A percentile compares a stretch with the other conserved stretches of the same genome.
These are phyloP conservation scores for Candida argentea DNA, from an alignment of 805 yeast species.

Conservation along the genomic window DNA sequence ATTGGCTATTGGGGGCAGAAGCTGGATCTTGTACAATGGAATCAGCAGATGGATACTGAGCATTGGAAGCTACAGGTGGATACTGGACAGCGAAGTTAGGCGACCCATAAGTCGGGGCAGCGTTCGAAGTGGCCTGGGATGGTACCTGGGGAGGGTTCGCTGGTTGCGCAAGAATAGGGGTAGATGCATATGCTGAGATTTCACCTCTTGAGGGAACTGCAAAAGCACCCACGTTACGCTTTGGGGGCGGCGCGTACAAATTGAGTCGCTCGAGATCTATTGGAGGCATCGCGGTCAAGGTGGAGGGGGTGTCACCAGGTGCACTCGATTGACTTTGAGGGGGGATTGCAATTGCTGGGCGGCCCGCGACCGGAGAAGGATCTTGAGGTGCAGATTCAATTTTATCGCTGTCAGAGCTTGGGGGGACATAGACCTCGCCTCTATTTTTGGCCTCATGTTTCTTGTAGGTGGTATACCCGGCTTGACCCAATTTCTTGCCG, in stretches of 20 bases:
- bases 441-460: slow-evolving; percentile 23
- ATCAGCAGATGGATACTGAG: neutral
- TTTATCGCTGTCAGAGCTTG: too few relatives aligned
- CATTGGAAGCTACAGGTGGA: neutral
- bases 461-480: slow-evolving; percentile 43
- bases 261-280: slow-evolving; percentile 17
- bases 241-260: slow-evolving; percentile 37
- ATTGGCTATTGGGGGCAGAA: slow-evolving; percentile 25
- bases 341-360: too few relatives aligned
- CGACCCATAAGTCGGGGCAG: slow-evolving; percentile 1
- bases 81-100: neutral
- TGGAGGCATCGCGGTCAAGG: slow-evolving; percentile 8
- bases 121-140: neutral
- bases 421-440: slow-evolving; percentile 8
- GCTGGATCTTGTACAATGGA: neutral
- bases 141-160: neutral
- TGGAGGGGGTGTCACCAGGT: slow-evolving; percentile 1
- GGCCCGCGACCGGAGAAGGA: too few relatives aligned
- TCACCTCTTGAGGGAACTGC: slow-evolving; percentile 11
- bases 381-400: too few relatives aligned
- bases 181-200: slow-evolving; percentile 6
- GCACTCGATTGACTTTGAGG: too few relatives aligned
- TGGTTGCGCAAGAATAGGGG: too few relatives aligned
- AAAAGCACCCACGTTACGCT: slow-evolving; percentile 22
- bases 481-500: slow-evolving; percentile 36